Evolutionary conservation across 257 asterid genomes (phyloP).

Genomic region (Asclepias syriaca): DNA sequence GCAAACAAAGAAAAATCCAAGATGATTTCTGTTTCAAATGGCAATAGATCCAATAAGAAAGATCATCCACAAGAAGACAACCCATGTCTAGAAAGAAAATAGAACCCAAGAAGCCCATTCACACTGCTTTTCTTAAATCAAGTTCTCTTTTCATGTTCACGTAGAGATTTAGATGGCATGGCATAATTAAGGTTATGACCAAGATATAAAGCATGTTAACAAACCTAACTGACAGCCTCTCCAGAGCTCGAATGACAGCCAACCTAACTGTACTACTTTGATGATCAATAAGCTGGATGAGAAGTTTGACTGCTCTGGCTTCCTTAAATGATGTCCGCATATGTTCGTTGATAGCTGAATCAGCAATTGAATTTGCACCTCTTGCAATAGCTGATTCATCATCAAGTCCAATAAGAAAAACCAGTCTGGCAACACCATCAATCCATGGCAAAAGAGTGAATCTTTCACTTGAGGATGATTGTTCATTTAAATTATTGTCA

Average conservation of each 20-base stretch:
- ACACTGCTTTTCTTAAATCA: background rate
- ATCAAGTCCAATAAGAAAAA: constrained; percentile 79
- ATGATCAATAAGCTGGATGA: constrained; percentile 58
- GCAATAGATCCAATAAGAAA: background rate
- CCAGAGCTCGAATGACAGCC: constrained; percentile 61
- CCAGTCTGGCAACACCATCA: constrained; percentile 82
- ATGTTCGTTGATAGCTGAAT: constrained; percentile 61
- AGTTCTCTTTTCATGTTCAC: background rate
- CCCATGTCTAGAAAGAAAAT: background rate
- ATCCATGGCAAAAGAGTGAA: constrained; percentile 69
- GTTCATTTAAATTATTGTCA: constrained; percentile 29
- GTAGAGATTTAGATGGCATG: constrained; percentile 1
- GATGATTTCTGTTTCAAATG: background rate
- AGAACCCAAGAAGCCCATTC: background rate
- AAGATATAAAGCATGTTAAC: background rate
- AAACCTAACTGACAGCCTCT: constrained; percentile 80
- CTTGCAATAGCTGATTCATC: constrained; percentile 68
- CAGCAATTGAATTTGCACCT: constrained; percentile 78
- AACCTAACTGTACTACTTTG: constrained; percentile 45
- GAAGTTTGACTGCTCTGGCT: constrained; percentile 71
- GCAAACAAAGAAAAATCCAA: background rate
- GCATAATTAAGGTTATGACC: background rate
- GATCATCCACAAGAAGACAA: background rate
- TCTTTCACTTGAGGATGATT: constrained; percentile 28
- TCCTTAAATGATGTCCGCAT: constrained; percentile 67